Conservation (phyloP, 129 eudicot species). For the Centaurea solstitialis region DNA sequence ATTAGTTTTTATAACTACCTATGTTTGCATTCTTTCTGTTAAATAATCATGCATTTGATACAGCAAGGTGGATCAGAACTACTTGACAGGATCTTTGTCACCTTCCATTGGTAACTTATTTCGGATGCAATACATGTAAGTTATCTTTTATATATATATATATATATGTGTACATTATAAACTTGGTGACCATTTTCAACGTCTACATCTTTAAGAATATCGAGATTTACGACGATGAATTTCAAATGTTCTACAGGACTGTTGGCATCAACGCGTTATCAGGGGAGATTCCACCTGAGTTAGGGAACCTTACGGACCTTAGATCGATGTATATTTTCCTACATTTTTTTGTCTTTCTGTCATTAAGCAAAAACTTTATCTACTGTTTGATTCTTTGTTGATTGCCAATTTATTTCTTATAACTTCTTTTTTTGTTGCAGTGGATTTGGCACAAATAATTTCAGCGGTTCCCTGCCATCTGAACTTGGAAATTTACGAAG, state of each 20-base stretch:
- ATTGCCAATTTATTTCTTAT: background rate
- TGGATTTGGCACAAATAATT: slow-evolving; percentile 54
- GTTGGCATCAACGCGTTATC: slow-evolving; percentile 74
- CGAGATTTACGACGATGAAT: background rate
- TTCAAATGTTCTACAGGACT: slow-evolving; percentile 35
- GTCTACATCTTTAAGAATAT: background rate
- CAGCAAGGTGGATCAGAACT: slow-evolving; percentile 61
- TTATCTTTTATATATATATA: background rate
- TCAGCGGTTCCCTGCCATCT: slow-evolving; percentile 70
- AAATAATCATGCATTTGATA: slow-evolving; percentile 19
- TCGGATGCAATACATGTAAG: slow-evolving; percentile 79
- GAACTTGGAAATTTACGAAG: slow-evolving; percentile 58
- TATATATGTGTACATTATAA: background rate
- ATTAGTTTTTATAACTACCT: background rate
- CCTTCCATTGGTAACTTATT: slow-evolving; percentile 64
- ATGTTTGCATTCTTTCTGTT: slow-evolving; percentile 31
- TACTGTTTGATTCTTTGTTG: background rate
- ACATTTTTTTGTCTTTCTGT: background rate
- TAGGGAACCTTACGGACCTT: slow-evolving; percentile 63
- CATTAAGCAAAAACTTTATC: background rate
- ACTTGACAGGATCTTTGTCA: slow-evolving; percentile 70
- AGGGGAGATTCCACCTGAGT: slow-evolving; percentile 66
- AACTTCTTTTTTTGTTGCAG: slow-evolving; percentile 33
- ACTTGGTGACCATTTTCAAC: background rate
- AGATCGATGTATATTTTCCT: slow-evolving; percentile 14